Base-by-base conservation (phyloP, 73 alveolate genomes). In the Paraurostyla sp. region DNA sequence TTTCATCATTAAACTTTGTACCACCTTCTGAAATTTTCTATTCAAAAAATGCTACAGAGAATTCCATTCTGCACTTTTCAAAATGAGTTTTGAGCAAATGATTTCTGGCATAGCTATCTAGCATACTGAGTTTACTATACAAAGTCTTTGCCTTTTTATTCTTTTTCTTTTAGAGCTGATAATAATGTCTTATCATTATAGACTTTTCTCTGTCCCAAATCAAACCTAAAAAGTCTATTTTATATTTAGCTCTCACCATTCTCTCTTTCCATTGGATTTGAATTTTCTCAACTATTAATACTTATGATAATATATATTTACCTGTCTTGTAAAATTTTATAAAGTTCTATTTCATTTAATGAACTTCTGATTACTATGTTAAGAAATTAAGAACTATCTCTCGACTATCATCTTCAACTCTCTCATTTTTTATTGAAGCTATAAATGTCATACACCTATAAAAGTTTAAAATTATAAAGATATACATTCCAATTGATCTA, bases 141-240 rank as follows among this genome's bases (percentile, higher is more conserved):
- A 75, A 27, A 22, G 73, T 42, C 73, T 75, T 75, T 22, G 87
- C 69, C 29, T 40, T 40, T 29, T 75, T 75, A 52, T 75, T 75
- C 43, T 75, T 75, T 22, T 52, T 52, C 50, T 45, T 32, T 75
- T 75, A 6, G 49, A 60, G 49, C n/a, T n/a, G n/a, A n/a, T 60
- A 60, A 25, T 60, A 60, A 60, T 60, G 50, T 27, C 23, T 60
- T 6, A 16, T 60, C 78, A 60, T 60, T 13, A 23, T 60, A 30
- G 40, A 13, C 50, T 60, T 60, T 60, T 60, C 78, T 23, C 25
- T 60, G 13, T 60, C 78, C 78, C 78, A 60, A 33, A 60, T 9
- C 50, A 16, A 9, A 33, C 9, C 25, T 27, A 60, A 32, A 50
- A 60, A 60, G 32, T 60, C 78, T 16, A 60, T 30, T 60, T 60